A percentile compares a stretch with the other conserved stretches of the same genome.
phyloP scores from a whole-genome alignment of 2,329 filamentous ascomycete genomes.

The Trichoderma afroharzianum region DNA sequence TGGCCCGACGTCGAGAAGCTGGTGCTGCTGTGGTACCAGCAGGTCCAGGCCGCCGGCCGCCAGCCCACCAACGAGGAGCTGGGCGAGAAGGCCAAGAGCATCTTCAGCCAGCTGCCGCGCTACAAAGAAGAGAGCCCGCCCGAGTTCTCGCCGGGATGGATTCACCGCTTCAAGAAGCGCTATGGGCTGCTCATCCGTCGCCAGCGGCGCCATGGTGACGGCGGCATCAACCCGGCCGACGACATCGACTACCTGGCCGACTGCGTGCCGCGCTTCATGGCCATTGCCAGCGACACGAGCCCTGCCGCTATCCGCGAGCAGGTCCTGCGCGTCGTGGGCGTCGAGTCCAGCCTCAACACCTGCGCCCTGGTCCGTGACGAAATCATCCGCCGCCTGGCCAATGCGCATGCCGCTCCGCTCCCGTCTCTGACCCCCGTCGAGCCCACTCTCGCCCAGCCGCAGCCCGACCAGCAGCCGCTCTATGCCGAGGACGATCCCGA shows the following conservation, averaged over 20 bases:
- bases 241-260: slow-evolving; percentile 60
- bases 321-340: slow-evolving; percentile 51
- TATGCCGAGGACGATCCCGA: slow-evolving; percentile 55
- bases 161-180: slow-evolving; percentile 61
- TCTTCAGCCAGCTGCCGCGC: slow-evolving; percentile 55
- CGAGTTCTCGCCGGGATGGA: slow-evolving; percentile 62
- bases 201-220: slow-evolving; percentile 50
- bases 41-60: slow-evolving; percentile 49
- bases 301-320: slow-evolving; percentile 58
- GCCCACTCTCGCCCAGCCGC: slow-evolving; percentile 28
- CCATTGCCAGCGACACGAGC: slow-evolving; percentile 54
- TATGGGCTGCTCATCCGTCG: slow-evolving; percentile 57
- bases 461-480: slow-evolving; percentile 38
- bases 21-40: slow-evolving; percentile 53
- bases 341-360: slow-evolving; percentile 50
- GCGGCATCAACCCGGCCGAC: slow-evolving; percentile 46
- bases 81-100: slow-evolving; percentile 58
- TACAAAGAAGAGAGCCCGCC: slow-evolving; percentile 59
- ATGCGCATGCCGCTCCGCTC: slow-evolving; percentile 20
- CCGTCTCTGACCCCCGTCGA: slow-evolving; percentile 27
- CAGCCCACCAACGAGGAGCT: slow-evolving; percentile 61
- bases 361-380: slow-evolving; percentile 59
- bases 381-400: slow-evolving; percentile 42
- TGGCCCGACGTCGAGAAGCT: slow-evolving; percentile 62
- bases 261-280: slow-evolving; percentile 57